Percentiles rank a stretch among this genome's conserved stretches.
These are phyloP conservation scores for Linderniella brevidens DNA, from an alignment of 257 asterid genomes.

Conservation along the genomic window DNA sequence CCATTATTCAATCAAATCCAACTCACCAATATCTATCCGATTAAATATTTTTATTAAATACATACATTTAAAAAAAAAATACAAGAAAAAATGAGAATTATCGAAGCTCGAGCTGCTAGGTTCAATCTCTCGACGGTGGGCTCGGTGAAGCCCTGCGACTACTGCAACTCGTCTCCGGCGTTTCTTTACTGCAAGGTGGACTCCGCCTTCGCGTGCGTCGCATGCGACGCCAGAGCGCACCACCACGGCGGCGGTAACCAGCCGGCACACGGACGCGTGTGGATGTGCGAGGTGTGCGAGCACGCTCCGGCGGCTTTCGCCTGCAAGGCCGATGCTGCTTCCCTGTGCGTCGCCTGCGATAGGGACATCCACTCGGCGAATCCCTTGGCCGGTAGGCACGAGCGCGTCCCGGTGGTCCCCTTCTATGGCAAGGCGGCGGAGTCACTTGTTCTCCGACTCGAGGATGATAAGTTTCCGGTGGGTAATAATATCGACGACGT, in stretches of 20 bases:
- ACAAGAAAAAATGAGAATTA: conserved; percentile 9
- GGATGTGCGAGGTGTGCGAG: conserved; percentile 84
- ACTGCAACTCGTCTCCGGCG: conserved; percentile 51
- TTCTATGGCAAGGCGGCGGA: conserved; percentile 53
- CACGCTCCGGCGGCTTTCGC: conserved; percentile 58
- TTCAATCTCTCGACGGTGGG: conserved; percentile 24
- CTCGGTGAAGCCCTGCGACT: conserved; percentile 54
- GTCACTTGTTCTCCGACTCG: conserved; percentile 14
- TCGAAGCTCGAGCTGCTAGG: conserved; percentile 16
- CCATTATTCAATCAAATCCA: conserved; percentile 13
- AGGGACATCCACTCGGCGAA: conserved; percentile 69
- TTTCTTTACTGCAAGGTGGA: conserved; percentile 54
- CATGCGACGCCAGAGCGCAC: conserved; percentile 46
- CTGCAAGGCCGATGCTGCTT: conserved; percentile 75
- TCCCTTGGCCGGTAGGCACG: conserved; percentile 71
- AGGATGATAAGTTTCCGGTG: background rate
- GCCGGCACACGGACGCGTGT: conserved; percentile 45
- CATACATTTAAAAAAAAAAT: conserved; percentile 10
- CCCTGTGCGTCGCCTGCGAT: conserved; percentile 62
- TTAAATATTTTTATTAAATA: conserved; percentile 13
- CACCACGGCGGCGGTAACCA: background rate
- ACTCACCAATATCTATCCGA: conserved; percentile 16
- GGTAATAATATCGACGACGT: conserved; percentile 12
- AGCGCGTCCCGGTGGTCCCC: conserved; percentile 49
- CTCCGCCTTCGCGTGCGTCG: conserved; percentile 42